Evolutionary conservation across 2,329 filamentous ascomycete genomes (phyloP).

Genomic region (Thielaviopsis ethacetica): DNA sequence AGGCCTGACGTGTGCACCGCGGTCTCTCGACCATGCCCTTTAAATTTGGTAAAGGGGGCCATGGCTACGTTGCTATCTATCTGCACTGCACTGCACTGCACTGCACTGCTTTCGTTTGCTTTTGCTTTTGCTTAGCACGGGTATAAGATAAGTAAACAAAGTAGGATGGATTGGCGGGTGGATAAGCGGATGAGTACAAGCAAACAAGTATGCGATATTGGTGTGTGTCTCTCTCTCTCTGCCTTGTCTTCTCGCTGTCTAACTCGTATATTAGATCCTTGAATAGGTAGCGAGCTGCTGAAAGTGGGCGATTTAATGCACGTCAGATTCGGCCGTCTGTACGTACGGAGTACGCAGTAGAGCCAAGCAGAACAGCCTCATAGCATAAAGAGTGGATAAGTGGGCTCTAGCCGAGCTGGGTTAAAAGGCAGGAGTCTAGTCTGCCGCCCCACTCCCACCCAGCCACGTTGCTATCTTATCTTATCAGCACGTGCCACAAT

Average conservation of each 20-base stretch:
- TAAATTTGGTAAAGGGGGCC: constrained; percentile 8
- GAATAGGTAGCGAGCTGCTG: neutral
- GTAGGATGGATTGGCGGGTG: neutral
- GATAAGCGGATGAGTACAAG: neutral
- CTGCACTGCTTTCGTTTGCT: neutral
- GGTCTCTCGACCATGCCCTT: constrained; percentile 2
- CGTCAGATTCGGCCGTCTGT: neutral
- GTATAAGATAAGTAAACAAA: neutral
- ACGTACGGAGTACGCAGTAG: too few species aligned
- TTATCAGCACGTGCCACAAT: constrained; percentile 2
- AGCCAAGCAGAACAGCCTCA: neutral
- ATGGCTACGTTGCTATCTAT: neutral
- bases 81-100: too few species aligned
- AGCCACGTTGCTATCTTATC: neutral
- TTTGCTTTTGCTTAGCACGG: neutral
- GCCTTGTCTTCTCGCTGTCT: too few species aligned
- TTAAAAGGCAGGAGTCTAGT: neutral
- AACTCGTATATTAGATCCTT: too few species aligned
- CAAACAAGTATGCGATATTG: neutral
- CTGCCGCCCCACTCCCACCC: neutral
- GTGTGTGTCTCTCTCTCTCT: too few species aligned
- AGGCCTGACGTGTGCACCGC: neutral
- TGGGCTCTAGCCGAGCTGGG: neutral
- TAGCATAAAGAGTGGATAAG: neutral
- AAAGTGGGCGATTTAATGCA: neutral